phyloP scores from a whole-genome alignment of 2,329 filamentous ascomycete species.

The Fusarium pininemorale region DNA sequence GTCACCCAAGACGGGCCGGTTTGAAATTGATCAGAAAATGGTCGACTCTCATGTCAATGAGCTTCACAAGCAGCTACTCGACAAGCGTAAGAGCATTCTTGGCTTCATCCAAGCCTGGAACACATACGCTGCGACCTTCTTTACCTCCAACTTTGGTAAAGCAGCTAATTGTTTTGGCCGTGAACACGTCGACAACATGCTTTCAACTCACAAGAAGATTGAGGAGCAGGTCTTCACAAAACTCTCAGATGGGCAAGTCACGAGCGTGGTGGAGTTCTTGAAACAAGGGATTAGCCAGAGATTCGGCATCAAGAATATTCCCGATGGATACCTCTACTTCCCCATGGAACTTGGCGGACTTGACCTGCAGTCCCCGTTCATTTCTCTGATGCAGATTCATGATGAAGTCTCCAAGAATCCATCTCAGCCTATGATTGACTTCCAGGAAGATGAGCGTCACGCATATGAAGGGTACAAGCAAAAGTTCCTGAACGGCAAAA shows the following conservation, averaged over 20 bases:
- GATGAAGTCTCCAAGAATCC: constrained; percentile 46
- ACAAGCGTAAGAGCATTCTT: constrained; percentile 61
- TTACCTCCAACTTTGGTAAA: constrained; percentile 62
- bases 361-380: constrained; percentile 57
- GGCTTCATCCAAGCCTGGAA: constrained; percentile 62
- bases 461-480: constrained; percentile 48
- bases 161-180: constrained; percentile 62
- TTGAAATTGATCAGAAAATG: constrained; percentile 67
- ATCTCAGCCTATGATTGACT: constrained; percentile 42
- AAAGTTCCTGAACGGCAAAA: constrained; percentile 46
- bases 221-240: constrained; percentile 58
- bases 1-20: constrained; percentile 60
- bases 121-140: constrained; percentile 61
- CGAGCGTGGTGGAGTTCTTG: constrained; percentile 64
- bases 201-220: constrained; percentile 58
- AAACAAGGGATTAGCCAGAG: constrained; percentile 60
- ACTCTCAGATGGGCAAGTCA: constrained; percentile 35
- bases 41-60: constrained; percentile 69
- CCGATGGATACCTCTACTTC: constrained; percentile 58
- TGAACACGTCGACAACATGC: constrained; percentile 62
- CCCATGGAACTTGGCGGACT: constrained; percentile 57
- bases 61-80: constrained; percentile 63
- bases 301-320: constrained; percentile 57
- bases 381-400: constrained; percentile 53
- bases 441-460: constrained; percentile 48